Conservation (phyloP, 768 basidiomycete species). For the Cystofilobasidium bisporidii region DNA sequence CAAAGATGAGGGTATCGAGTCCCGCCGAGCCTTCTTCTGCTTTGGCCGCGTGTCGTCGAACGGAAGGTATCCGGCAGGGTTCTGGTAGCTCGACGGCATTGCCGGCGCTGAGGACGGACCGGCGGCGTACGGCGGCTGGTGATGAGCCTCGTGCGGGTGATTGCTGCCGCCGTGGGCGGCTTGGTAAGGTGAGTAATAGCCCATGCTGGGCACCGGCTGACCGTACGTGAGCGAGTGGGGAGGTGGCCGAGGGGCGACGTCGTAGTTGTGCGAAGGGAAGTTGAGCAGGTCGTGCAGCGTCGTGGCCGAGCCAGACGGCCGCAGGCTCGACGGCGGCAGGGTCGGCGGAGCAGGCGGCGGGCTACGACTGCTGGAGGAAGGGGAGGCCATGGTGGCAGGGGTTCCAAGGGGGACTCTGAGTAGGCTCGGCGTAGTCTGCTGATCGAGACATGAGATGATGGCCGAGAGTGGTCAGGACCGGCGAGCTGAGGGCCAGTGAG, state of each 20-base stretch:
- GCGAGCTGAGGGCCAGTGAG: too few relatives aligned
- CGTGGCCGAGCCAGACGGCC: neutral
- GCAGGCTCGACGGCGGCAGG: neutral
- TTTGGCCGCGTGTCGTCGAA: neutral
- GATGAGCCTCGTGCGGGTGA: too few relatives aligned
- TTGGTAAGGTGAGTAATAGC: too few relatives aligned
- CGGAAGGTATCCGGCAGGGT: neutral
- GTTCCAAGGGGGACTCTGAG: too few relatives aligned
- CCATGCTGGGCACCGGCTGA: neutral
- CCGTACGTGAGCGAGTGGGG: neutral
- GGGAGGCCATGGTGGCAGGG: neutral
- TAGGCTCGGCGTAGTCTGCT: too few relatives aligned
- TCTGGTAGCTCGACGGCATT: neutral
- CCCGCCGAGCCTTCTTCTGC: neutral
- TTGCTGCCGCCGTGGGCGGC: too few relatives aligned
- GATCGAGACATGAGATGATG: too few relatives aligned
- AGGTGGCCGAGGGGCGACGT: neutral
- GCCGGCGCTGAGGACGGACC: neutral
- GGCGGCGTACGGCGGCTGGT: neutral
- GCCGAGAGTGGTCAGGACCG: too few relatives aligned
- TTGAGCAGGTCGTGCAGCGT: slow-evolving; percentile 7
- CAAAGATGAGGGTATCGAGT: neutral
- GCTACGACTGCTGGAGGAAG: neutral
- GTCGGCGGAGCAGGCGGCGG: neutral
- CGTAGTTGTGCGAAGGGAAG: neutral